These are phyloP conservation scores for Rhexocercosporidium sp. DNA, from an alignment of 2,329 filamentous ascomycete species.

Conservation along the genomic window DNA sequence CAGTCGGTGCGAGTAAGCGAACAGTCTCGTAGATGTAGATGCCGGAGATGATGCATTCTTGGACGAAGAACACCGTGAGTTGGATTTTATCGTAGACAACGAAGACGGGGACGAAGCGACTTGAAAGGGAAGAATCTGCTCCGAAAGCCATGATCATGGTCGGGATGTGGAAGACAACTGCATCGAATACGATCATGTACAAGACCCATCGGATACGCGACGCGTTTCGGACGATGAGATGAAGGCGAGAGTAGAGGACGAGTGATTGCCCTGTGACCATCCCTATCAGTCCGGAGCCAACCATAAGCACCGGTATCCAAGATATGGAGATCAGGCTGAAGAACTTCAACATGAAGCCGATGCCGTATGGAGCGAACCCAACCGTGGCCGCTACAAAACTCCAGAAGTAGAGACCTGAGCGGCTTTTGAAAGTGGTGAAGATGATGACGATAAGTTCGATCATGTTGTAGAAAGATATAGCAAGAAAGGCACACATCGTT, in stretches of 20 bases:
- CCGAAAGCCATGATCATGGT: conserved; percentile 52
- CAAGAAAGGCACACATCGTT: conserved; percentile 43
- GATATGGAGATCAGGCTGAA: conserved; percentile 38
- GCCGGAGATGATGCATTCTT: conserved; percentile 53
- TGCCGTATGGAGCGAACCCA: conserved; percentile 51
- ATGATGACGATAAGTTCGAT: conserved; percentile 54
- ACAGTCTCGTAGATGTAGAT: conserved; percentile 55
- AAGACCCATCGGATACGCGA: conserved; percentile 48
- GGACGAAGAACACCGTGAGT: conserved; percentile 54
- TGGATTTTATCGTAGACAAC: conserved; percentile 48
- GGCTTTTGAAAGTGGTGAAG: conserved; percentile 53
- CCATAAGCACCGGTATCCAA: conserved; percentile 48
- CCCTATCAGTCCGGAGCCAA: conserved; percentile 52
- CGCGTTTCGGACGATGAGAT: conserved; percentile 49
- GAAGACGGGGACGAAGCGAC: background rate
- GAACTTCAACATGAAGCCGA: conserved; percentile 53
- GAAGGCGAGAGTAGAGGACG: conserved; percentile 55
- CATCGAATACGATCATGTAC: conserved; percentile 52
- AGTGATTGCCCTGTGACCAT: conserved; percentile 48
- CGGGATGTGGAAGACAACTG: conserved; percentile 50
- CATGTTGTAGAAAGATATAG: conserved; percentile 55
- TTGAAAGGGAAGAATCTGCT: background rate
- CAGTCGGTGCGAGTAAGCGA: conserved; percentile 19
- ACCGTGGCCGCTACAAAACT: conserved; percentile 51
- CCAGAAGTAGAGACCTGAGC: conserved; percentile 56